phyloP scores from a whole-genome alignment of 352 stramenopile genomes.

The Plasmopara halstedii region DNA sequence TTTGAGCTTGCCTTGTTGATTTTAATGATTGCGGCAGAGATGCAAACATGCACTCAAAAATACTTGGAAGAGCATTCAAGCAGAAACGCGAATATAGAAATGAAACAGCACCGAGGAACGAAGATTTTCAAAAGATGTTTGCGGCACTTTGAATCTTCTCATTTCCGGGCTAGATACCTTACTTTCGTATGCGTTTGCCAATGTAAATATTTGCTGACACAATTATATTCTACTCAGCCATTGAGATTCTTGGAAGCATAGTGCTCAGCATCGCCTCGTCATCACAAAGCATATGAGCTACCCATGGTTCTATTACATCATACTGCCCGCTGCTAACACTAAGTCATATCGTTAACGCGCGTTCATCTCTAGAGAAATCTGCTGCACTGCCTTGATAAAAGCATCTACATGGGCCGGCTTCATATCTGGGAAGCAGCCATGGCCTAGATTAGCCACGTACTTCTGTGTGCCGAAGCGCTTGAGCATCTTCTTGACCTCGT shows the following conservation, averaged over 20 bases:
- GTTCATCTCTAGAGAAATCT: conserved; percentile 87
- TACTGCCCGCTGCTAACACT: background rate
- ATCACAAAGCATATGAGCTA: background rate
- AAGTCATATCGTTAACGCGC: too few species aligned
- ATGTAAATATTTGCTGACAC: conserved; percentile 59
- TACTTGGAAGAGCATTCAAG: conserved; percentile 45
- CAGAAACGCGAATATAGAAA: conserved; percentile 52
- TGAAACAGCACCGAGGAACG: conserved; percentile 60
- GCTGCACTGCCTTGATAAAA: conserved; percentile 96
- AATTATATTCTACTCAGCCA: too few species aligned
- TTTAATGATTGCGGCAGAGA: conserved; percentile 58
- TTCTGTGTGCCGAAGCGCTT: conserved; percentile 90
- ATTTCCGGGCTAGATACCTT: too few species aligned
- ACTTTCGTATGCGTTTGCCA: background rate
- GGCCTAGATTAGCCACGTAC: conserved; percentile 97
- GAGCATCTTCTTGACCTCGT: conserved; percentile 91
- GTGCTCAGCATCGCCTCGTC: background rate
- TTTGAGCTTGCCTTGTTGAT: conserved; percentile 31
- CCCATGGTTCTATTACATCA: conserved; percentile 21
- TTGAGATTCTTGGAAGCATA: conserved; percentile 2
- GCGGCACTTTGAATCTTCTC: conserved; percentile 25
- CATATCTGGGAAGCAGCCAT: conserved; percentile 96
- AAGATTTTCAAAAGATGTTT: conserved; percentile 77
- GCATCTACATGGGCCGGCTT: conserved; percentile 88
- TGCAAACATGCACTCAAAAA: conserved; percentile 26